A percentile compares a stretch with the other conserved stretches of the same genome.
Evolutionary conservation across 208 protist genomes (phyloP).

Genomic region (Trichomonas vaginalis): DNA sequence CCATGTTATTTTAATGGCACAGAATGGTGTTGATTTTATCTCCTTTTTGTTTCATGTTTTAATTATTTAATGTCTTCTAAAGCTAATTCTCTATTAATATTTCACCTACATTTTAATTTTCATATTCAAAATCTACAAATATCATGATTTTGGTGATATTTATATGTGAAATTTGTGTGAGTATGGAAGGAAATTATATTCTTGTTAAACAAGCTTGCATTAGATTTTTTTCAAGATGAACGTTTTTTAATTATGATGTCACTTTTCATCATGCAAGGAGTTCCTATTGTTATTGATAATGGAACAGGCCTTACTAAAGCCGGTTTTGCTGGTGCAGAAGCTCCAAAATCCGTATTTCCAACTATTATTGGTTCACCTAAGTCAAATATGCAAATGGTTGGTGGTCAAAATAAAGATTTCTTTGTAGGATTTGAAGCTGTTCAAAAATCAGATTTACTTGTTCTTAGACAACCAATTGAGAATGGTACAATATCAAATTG

Average conservation of each 20-base stretch:
- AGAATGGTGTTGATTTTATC: neutral
- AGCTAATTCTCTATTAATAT: too few relatives aligned
- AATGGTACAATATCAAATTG: conserved; percentile 27
- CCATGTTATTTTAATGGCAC: conserved; percentile 8
- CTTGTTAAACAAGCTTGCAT: too few relatives aligned
- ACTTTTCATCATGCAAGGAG: neutral
- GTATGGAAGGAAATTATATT: too few relatives aligned
- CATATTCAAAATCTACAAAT: too few relatives aligned
- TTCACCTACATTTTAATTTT: too few relatives aligned
- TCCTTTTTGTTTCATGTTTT: neutral
- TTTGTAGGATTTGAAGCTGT: conserved; percentile 29
- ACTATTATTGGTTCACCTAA: conserved; percentile 24
- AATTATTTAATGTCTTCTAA: too few relatives aligned
- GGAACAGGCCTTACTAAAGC: conserved; percentile 59
- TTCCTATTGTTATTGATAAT: conserved; percentile 72
- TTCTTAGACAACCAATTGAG: conserved; percentile 24
- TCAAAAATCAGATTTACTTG: conserved; percentile 11
- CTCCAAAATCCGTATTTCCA: conserved; percentile 27
- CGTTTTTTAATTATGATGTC: neutral
- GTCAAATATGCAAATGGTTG: conserved; percentile 14
- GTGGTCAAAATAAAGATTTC: conserved; percentile 21
- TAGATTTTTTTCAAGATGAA: too few relatives aligned
- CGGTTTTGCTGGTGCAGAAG: conserved; percentile 69
- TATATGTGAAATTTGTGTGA: too few relatives aligned
- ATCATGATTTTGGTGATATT: too few relatives aligned